A percentile compares a stretch with the other conserved stretches of the same genome.
Conservation (phyloP, 768 basidiomycete species). For the Coprinopsis cinerea region DNA sequence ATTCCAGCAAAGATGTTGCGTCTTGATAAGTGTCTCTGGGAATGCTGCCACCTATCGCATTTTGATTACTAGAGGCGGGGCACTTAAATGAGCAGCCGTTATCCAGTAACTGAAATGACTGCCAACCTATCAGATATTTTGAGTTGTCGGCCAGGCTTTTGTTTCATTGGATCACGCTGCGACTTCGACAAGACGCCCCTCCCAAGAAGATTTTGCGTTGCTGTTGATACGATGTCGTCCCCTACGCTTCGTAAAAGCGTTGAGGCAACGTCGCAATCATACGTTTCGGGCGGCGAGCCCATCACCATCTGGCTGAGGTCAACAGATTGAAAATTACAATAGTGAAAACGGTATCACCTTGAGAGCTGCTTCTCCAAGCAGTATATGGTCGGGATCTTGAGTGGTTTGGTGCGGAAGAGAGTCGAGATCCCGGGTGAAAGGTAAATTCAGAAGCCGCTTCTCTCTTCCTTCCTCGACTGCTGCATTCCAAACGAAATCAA, state of each 20-base stretch:
- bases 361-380: constrained; percentile 60
- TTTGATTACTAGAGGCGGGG: constrained; percentile 48
- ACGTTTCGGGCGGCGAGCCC: constrained; percentile 64
- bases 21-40: constrained; percentile 65
- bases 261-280: constrained; percentile 55
- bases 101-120: neutral
- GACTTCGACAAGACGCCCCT: constrained; percentile 65
- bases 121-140: constrained; percentile 69
- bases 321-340: neutral
- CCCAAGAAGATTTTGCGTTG: constrained; percentile 53
- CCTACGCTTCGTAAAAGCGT: constrained; percentile 51
- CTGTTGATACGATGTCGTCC: constrained; percentile 47
- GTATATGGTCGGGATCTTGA: constrained; percentile 32
- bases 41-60: constrained; percentile 58
- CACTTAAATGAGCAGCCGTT: neutral
- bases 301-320: constrained; percentile 62
- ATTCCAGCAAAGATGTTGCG: constrained; percentile 54
- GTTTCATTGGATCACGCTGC: constrained; percentile 54
- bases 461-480: constrained; percentile 72
- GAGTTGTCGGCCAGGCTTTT: constrained; percentile 65
- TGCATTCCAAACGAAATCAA: constrained; percentile 74
- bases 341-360: constrained; percentile 44
- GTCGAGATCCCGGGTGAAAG: constrained; percentile 43
- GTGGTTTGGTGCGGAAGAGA: constrained; percentile 28
- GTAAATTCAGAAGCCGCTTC: constrained; percentile 53